These are phyloP conservation scores for Aspergillus ostianus DNA, from an alignment of 495 filamentous ascomycete genomes.

Conservation along the genomic window DNA sequence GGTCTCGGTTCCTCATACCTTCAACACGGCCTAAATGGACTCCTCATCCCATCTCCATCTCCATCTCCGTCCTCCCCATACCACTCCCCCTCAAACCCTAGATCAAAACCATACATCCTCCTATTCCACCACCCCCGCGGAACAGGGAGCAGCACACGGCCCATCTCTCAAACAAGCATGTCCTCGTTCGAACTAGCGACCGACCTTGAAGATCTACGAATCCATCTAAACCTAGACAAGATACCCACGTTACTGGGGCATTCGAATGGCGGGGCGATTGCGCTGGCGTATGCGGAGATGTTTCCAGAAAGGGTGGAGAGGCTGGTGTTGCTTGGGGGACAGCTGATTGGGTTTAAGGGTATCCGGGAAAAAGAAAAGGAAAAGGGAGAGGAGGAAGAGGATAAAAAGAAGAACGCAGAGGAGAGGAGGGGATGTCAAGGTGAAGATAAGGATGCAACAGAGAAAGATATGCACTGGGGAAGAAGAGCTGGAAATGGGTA, in stretches of 20 bases:
- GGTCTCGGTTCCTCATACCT: slow-evolving; percentile 21
- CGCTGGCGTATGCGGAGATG: slow-evolving; percentile 21
- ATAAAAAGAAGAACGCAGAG: not conserved
- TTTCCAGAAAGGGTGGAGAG: slow-evolving; percentile 18
- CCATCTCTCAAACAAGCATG: slow-evolving; percentile 7
- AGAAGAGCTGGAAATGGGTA: too few species aligned
- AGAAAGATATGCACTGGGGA: too few species aligned
- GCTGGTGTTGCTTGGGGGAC: slow-evolving; percentile 19
- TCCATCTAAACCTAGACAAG: slow-evolving; percentile 11
- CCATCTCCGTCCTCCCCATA: not conserved
- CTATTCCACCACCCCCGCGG: slow-evolving; percentile 19
- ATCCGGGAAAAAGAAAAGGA: not conserved
- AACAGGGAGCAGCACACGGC: slow-evolving; percentile 10
- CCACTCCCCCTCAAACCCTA: too few species aligned
- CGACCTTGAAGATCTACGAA: slow-evolving; percentile 21
- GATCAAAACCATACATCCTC: slow-evolving; percentile 3
- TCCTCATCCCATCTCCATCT: slow-evolving; percentile 1
- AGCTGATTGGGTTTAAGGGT: slow-evolving; percentile 7
- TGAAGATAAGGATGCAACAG: too few species aligned
- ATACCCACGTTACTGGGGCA: slow-evolving; percentile 19
- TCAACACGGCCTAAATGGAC: slow-evolving; percentile 13
- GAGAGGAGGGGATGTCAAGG: too few species aligned
- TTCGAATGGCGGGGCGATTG: slow-evolving; percentile 27
- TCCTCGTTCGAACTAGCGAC: slow-evolving; percentile 15
- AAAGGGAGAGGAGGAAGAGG: not conserved